Evolutionary conservation across 1,284 basidiomycete genomes (phyloP).

Genomic region (Melampsora americana): DNA sequence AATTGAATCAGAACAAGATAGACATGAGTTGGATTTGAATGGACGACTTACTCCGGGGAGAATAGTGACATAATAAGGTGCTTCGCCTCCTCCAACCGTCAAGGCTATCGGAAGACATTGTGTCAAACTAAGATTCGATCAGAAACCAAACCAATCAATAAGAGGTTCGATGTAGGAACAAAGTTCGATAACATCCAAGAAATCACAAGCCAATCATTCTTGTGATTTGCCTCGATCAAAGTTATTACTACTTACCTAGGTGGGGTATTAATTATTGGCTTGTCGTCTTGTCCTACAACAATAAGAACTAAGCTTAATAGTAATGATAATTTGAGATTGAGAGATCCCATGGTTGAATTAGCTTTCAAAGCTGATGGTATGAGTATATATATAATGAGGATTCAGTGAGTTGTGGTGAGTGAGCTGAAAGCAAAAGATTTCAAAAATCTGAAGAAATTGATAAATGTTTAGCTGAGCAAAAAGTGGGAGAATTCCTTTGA

Average conservation of each 20-base stretch:
- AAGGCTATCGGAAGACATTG: background rate
- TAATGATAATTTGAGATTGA: background rate
- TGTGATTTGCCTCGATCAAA: too few relatives aligned
- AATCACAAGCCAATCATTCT: too few relatives aligned
- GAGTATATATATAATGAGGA: too few relatives aligned
- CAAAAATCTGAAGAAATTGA: too few relatives aligned
- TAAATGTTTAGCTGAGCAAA: too few relatives aligned
- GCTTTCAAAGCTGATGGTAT: too few relatives aligned
- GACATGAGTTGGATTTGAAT: background rate
- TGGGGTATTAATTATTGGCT: background rate
- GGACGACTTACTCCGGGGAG: background rate
- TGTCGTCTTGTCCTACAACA: background rate
- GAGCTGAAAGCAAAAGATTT: too few relatives aligned
- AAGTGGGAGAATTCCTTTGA: too few relatives aligned
- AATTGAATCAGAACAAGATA: background rate
- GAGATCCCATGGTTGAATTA: background rate
- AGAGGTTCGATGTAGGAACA: too few relatives aligned
- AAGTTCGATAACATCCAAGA: too few relatives aligned
- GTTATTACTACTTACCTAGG: background rate
- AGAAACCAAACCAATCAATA: too few relatives aligned
- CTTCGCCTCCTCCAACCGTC: background rate
- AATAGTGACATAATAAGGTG: slow-evolving; percentile 1
- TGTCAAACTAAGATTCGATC: background rate
- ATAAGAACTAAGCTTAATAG: background rate
- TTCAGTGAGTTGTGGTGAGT: too few relatives aligned